phyloP scores from a whole-genome alignment of 2,329 filamentous ascomycete species.

The Diaporthe vexans region DNA sequence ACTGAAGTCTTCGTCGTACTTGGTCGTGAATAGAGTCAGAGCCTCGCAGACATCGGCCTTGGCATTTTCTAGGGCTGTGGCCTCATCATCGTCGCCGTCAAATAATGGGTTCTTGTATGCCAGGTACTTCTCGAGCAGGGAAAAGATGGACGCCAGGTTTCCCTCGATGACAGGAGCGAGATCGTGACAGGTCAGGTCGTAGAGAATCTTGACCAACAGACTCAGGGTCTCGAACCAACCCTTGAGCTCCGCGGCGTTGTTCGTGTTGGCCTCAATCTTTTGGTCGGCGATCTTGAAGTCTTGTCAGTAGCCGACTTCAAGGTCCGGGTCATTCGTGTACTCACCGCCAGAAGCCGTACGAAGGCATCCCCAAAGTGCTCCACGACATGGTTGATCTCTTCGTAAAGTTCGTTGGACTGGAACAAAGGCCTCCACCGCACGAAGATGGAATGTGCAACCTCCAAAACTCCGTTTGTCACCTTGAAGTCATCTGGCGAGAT shows the following conservation, averaged over 20 bases:
- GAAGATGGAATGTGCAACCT: slow-evolving; percentile 98
- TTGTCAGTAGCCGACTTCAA: neutral
- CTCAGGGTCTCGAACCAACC: slow-evolving; percentile 88
- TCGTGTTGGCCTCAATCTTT: slow-evolving; percentile 80
- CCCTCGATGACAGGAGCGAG: slow-evolving; percentile 95
- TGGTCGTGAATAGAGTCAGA: slow-evolving; percentile 90
- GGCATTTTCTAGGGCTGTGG: slow-evolving; percentile 85
- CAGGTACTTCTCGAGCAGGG: slow-evolving; percentile 91
- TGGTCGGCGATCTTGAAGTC: slow-evolving; percentile 73
- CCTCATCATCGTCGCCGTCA: slow-evolving; percentile 91
- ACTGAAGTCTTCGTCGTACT: slow-evolving; percentile 95
- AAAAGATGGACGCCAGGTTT: slow-evolving; percentile 81
- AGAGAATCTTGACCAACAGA: slow-evolving; percentile 90
- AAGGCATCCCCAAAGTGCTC: slow-evolving; percentile 87
- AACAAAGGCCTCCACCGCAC: slow-evolving; percentile 95
- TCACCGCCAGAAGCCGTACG: slow-evolving; percentile 81
- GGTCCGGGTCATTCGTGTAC: slow-evolving; percentile 42
- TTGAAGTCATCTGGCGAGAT: slow-evolving; percentile 85
- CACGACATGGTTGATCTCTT: slow-evolving; percentile 96
- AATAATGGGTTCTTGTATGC: slow-evolving; percentile 88
- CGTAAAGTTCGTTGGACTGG: slow-evolving; percentile 91
- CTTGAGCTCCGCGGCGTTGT: slow-evolving; percentile 81
- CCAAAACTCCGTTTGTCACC: slow-evolving; percentile 92
- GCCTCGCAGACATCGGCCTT: slow-evolving; percentile 95
- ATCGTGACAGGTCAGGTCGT: slow-evolving; percentile 98